phyloP scores from a whole-genome alignment of 2,329 filamentous ascomycete genomes.

The Sclerotinia sclerotiorum region DNA sequence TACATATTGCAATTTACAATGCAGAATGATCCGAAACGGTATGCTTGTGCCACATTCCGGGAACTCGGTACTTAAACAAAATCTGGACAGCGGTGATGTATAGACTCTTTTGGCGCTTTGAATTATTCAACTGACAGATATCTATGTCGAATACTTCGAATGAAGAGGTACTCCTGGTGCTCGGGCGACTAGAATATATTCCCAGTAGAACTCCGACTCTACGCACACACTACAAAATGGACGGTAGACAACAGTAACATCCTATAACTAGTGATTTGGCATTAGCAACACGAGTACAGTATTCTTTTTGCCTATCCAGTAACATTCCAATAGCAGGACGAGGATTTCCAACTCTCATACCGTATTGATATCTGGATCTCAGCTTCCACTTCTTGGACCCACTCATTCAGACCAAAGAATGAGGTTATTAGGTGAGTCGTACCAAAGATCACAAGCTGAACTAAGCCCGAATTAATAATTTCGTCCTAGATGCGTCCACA shows the following conservation, averaged over 20 bases:
- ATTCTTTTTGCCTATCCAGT: background rate
- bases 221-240: no score
- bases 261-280: no score
- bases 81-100: background rate
- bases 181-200: no score
- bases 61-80: background rate
- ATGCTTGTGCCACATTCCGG: background rate
- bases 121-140: background rate
- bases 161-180: background rate
- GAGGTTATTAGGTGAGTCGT: background rate
- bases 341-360: background rate
- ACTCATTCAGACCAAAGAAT: background rate
- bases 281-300: no score
- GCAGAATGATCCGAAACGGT: background rate
- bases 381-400: background rate
- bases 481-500: background rate
- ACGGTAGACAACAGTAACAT: no score
- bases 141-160: no score
- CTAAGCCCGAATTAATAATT: background rate
- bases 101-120: background rate
- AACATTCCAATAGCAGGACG: background rate
- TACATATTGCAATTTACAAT: background rate
- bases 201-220: no score
- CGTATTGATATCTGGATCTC: no score
- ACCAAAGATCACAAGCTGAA: background rate